Percentiles rank a stretch among this genome's conserved stretches.
phyloP scores from a whole-genome alignment of 306 rosid species.

The Medicago truncatula region DNA sequence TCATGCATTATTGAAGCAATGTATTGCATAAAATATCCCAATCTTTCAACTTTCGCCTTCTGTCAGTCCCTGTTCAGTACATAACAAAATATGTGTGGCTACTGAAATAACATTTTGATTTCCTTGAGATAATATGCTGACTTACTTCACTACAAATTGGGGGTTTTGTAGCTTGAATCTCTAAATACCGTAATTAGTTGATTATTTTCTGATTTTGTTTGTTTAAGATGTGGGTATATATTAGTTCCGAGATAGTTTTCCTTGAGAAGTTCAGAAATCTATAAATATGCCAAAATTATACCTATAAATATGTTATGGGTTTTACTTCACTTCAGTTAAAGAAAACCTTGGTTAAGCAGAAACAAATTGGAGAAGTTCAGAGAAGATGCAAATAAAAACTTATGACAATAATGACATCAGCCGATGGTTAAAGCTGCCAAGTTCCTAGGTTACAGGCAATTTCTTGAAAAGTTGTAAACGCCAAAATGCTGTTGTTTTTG shows the following conservation, averaged over 20 bases:
- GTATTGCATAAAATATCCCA: constrained; percentile 25
- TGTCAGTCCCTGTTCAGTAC: constrained; percentile 13
- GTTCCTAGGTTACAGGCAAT: constrained; percentile 10
- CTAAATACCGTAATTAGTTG: constrained; percentile 19
- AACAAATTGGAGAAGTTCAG: background rate
- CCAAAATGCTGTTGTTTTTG: background rate
- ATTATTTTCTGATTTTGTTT: constrained; percentile 10
- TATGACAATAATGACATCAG: background rate
- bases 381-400: constrained; percentile 4
- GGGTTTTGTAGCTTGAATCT: constrained; percentile 1
- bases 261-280: constrained; percentile 2
- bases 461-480: background rate
- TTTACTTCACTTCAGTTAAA: constrained; percentile 13
- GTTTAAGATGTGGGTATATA: constrained; percentile 3
- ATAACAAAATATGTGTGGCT: background rate
- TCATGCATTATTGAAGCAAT: constrained; percentile 29
- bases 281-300: background rate
- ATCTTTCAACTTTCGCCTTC: constrained; percentile 28
- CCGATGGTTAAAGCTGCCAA: constrained; percentile 13
- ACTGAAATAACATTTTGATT: constrained; percentile 8
- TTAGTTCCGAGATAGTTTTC: constrained; percentile 24
- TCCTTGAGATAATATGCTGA: constrained; percentile 4
- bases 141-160: constrained; percentile 13
- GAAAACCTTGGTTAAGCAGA: background rate
- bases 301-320: background rate